Conservation (phyloP, 768 basidiomycete species). For the Gloeostereum incarnatum region DNA sequence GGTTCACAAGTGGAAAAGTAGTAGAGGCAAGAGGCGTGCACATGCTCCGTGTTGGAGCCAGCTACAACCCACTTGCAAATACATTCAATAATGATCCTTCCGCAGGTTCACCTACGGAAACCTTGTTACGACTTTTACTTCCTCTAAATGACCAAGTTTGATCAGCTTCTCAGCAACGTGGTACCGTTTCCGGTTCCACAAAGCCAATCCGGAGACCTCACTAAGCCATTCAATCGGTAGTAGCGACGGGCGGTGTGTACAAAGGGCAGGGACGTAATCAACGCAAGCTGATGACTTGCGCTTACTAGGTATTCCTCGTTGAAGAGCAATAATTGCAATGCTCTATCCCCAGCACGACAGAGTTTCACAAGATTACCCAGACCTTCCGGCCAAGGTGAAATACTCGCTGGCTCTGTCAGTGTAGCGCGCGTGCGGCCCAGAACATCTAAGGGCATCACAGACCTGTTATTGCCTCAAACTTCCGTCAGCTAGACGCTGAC, state of each 20-base stretch:
- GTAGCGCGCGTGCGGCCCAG: slow-evolving; percentile 83
- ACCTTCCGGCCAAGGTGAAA: slow-evolving; percentile 69
- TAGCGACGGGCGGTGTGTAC: slow-evolving; percentile 87
- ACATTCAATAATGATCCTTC: slow-evolving; percentile 61
- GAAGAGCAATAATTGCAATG: slow-evolving; percentile 90
- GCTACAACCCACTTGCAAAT: slow-evolving; percentile 18
- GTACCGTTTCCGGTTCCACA: slow-evolving; percentile 44
- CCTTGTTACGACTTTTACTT: slow-evolving; percentile 80
- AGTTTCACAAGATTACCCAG: slow-evolving; percentile 70
- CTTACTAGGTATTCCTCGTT: slow-evolving; percentile 90
- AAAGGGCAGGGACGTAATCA: slow-evolving; percentile 89
- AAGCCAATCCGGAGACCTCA: slow-evolving; percentile 78
- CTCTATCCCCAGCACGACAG: slow-evolving; percentile 81
- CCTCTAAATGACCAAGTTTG: slow-evolving; percentile 81
- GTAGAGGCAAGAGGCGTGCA: slow-evolving; percentile 20
- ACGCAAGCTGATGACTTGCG: slow-evolving; percentile 83
- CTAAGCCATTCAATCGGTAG: slow-evolving; percentile 89
- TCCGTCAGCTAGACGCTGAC: slow-evolving; percentile 76
- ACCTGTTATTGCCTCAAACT: slow-evolving; percentile 90
- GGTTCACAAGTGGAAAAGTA: not conserved
- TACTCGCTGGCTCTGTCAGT: slow-evolving; percentile 86
- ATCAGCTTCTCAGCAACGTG: slow-evolving; percentile 43
- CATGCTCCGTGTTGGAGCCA: slow-evolving; percentile 20
- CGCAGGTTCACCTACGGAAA: slow-evolving; percentile 79
- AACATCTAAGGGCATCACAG: slow-evolving; percentile 89